Conservation (phyloP, 768 basidiomycete species). For the Macrolepiota albuminosa region DNA sequence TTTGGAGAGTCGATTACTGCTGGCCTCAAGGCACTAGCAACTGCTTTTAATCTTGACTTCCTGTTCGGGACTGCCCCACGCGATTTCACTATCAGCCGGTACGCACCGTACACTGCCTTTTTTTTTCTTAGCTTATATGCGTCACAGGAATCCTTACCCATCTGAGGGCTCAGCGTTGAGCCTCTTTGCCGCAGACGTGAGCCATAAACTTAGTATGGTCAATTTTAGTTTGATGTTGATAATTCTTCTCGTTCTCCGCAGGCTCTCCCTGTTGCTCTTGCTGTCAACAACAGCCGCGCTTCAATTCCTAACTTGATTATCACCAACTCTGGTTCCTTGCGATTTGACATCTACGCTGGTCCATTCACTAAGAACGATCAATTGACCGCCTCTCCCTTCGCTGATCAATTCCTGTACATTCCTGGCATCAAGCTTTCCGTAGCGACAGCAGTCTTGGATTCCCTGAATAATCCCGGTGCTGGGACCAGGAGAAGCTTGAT, state of each 20-base stretch:
- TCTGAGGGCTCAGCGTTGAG: constrained; percentile 58
- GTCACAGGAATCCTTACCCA: constrained; percentile 54
- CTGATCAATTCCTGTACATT: constrained; percentile 60
- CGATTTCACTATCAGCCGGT: constrained; percentile 67
- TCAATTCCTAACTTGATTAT: constrained; percentile 61
- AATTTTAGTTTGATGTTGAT: background rate
- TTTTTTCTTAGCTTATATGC: constrained; percentile 1
- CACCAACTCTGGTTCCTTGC: constrained; percentile 57
- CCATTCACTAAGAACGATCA: constrained; percentile 80
- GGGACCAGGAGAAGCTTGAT: constrained; percentile 11
- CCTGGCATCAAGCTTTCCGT: constrained; percentile 45
- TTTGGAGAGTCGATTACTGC: constrained; percentile 48
- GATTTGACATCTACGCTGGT: constrained; percentile 65
- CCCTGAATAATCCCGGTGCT: constrained; percentile 38
- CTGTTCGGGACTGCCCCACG: constrained; percentile 72
- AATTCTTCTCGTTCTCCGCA: constrained; percentile 14
- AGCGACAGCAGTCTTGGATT: constrained; percentile 49
- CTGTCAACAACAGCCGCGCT: constrained; percentile 60
- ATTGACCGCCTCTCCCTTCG: constrained; percentile 69
- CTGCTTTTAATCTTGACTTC: constrained; percentile 57
- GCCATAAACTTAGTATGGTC: background rate
- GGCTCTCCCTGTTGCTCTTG: constrained; percentile 53
- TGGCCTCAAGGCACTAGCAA: constrained; percentile 50
- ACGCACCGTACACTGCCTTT: constrained; percentile 12
- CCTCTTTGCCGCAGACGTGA: constrained; percentile 46